Evolutionary conservation across 1,284 basidiomycete species (phyloP).

Genomic region (Puccinia sorghi): DNA sequence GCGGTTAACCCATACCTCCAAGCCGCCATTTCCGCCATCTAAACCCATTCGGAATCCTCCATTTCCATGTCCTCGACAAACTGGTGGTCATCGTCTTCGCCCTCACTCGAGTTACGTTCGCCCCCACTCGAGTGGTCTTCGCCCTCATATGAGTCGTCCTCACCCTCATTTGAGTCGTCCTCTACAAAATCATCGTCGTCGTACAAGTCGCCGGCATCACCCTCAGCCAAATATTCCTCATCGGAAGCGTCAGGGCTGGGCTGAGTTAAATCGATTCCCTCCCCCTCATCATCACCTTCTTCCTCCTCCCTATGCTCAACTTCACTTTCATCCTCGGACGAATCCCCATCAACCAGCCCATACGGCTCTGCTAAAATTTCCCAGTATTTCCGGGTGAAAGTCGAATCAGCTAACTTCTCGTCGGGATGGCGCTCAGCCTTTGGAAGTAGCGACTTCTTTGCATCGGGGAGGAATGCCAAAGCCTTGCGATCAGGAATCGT

Average conservation of each 20-base stretch:
- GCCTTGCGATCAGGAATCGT: background rate
- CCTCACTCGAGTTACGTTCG: too few species aligned
- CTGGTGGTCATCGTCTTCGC: too few species aligned
- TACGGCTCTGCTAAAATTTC: slow-evolving; percentile 14
- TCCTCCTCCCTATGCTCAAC: background rate
- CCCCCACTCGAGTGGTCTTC: too few species aligned
- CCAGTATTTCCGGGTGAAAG: slow-evolving; percentile 7
- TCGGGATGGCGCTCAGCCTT: background rate
- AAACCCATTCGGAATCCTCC: too few species aligned
- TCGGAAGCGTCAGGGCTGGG: background rate
- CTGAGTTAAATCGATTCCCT: background rate
- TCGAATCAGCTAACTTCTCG: background rate
- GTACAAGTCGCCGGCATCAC: slow-evolving; percentile 24
- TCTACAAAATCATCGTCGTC: too few species aligned
- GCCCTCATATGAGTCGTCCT: too few species aligned
- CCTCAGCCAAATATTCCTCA: slow-evolving; percentile 14
- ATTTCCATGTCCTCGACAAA: too few species aligned
- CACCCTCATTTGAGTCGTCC: too few species aligned
- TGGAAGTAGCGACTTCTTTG: slow-evolving; percentile 13
- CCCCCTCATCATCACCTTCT: background rate
- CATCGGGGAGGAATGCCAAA: slow-evolving; percentile 15
- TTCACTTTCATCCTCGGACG: too few species aligned
- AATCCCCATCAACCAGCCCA: slow-evolving; percentile 1
- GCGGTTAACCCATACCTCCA: too few species aligned
- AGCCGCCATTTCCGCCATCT: too few species aligned